Percentiles rank a stretch among this genome's conserved stretches.
phyloP scores from a whole-genome alignment of 805 yeast species.

The Ogataea nitratoaversa region DNA sequence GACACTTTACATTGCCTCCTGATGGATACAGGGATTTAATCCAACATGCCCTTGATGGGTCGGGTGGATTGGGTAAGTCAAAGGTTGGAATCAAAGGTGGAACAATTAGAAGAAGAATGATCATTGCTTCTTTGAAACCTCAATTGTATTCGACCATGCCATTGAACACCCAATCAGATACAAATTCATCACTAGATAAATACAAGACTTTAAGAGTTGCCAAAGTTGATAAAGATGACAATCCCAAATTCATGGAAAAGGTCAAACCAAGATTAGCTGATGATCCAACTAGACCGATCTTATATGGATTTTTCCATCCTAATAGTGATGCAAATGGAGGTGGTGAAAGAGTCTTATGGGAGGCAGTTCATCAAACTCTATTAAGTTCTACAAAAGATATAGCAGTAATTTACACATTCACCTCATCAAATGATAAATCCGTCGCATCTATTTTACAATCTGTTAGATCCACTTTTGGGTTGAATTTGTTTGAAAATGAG shows the following conservation, averaged over 20 bases:
- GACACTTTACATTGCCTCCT: conserved; percentile 28
- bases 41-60: conserved; percentile 14
- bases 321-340: conserved; percentile 97
- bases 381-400: conserved; percentile 43
- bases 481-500: conserved; percentile 20
- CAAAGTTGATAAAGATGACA: conserved; percentile 21
- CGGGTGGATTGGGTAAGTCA: conserved; percentile 17
- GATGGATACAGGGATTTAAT: conserved; percentile 24
- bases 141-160: conserved; percentile 32
- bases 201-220: conserved; percentile 24
- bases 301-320: conserved; percentile 92
- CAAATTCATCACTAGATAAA: conserved; percentile 9
- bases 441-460: conserved; percentile 21
- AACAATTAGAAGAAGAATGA: conserved; percentile 28
- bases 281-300: conserved; percentile 34
- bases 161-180: conserved; percentile 17
- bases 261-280: conserved; percentile 28
- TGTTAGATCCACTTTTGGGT: conserved; percentile 25
- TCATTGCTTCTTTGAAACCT: conserved; percentile 30
- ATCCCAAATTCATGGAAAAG: conserved; percentile 15
- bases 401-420: conserved; percentile 57
- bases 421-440: conserved; percentile 20
- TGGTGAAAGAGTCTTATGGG: conserved; percentile 96
- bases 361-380: conserved; percentile 75
- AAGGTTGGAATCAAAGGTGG: conserved; percentile 25